Percentiles rank a stretch among this genome's conserved stretches.
Evolutionary conservation across 164 flowering plant species (phyloP).

Genomic region (grape (Vitis vinifera)): DNA sequence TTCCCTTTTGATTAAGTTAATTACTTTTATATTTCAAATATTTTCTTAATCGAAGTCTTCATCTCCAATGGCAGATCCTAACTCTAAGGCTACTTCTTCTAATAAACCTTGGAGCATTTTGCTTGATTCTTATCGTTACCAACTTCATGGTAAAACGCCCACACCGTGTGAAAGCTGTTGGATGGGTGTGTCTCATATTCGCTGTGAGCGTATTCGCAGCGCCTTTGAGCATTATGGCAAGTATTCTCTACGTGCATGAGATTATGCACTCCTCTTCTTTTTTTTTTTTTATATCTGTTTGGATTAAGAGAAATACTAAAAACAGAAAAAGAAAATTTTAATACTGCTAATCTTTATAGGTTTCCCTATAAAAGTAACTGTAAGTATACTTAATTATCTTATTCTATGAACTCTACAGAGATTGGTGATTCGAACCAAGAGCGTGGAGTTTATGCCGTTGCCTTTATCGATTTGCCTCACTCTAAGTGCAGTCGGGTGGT

Average conservation of each 20-base stretch:
- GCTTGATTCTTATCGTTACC: slow-evolving; percentile 15
- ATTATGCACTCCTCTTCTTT: neutral
- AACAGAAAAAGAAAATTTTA: neutral
- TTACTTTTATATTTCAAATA: too few relatives aligned
- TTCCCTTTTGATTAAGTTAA: too few relatives aligned
- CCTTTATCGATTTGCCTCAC: slow-evolving; percentile 49
- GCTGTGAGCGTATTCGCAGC: slow-evolving; percentile 47
- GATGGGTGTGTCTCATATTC: slow-evolving; percentile 48
- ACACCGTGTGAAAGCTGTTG: slow-evolving; percentile 28
- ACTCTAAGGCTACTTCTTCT: slow-evolving; percentile 14
- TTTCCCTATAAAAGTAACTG: too few relatives aligned
- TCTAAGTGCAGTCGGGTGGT: slow-evolving; percentile 49
- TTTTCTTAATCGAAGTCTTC: too few relatives aligned
- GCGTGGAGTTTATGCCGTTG: slow-evolving; percentile 68
- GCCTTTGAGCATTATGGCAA: slow-evolving; percentile 54
- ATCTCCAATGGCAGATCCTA: neutral
- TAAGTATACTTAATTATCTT: neutral
- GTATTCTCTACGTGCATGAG: neutral
- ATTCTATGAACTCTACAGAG: slow-evolving; percentile 23
- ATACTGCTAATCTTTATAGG: neutral
- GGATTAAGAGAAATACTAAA: neutral
- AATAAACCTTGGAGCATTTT: slow-evolving; percentile 26
- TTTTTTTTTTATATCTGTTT: neutral
- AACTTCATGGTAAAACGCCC: slow-evolving; percentile 24
- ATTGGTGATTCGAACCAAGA: slow-evolving; percentile 44